A percentile compares a stretch with the other conserved stretches of the same genome.
These are phyloP conservation scores for Trichoderma afroharzianum DNA, from an alignment of 2,329 filamentous ascomycete species.

Conservation along the genomic window DNA sequence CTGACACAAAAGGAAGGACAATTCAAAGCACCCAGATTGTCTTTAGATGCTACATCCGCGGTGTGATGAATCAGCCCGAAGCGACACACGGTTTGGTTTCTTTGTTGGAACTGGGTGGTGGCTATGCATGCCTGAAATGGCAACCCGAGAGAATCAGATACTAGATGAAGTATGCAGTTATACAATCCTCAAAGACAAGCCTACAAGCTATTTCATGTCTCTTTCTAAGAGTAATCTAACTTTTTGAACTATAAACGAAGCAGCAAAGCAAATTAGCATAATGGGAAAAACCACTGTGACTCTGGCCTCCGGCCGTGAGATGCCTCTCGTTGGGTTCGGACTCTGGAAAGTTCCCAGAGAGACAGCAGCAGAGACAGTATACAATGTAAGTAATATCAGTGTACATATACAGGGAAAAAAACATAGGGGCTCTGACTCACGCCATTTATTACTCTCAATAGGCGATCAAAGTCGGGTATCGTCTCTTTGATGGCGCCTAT, in stretches of 20 bases:
- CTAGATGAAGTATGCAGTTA: not conserved
- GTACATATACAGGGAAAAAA: not conserved
- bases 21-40: not conserved
- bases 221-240: not conserved
- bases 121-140: not conserved
- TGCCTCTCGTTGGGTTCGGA: constrained; percentile 51
- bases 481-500: constrained; percentile 51
- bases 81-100: not conserved
- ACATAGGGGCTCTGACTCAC: not conserved
- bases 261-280: not conserved
- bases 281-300: not conserved
- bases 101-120: not conserved
- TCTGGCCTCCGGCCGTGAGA: not conserved
- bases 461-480: constrained; percentile 50
- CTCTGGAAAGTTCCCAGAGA: constrained; percentile 64
- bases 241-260: not conserved
- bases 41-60: not conserved
- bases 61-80: not conserved
- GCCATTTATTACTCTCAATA: not conserved
- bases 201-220: not conserved
- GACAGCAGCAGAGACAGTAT: constrained; percentile 53
- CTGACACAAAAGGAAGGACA: not conserved
- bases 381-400: constrained; percentile 39
- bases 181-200: not conserved
- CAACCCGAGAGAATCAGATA: not conserved